Conservation (phyloP, 345 rosid species). For the Aquilaria malaccensis region DNA sequence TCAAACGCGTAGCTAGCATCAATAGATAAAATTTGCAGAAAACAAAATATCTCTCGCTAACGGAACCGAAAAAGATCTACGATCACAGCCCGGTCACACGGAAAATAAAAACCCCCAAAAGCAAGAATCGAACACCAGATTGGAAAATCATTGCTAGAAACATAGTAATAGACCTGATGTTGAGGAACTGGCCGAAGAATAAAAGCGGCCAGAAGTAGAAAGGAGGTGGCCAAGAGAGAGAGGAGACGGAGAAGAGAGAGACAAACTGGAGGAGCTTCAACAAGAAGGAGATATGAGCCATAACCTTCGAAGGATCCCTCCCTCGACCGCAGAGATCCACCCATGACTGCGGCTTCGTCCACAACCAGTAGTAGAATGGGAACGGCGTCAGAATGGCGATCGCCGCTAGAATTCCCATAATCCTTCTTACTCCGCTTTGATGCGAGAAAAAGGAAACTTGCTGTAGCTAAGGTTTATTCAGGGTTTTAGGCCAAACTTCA, state of each 20-base stretch:
- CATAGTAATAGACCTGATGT: conserved; percentile 50
- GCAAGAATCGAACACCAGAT: neutral
- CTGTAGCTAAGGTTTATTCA: no score
- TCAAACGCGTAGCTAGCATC: neutral
- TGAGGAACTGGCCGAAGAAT: conserved; percentile 85
- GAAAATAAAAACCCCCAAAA: neutral
- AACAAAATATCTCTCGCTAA: neutral
- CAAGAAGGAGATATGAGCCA: conserved; percentile 71
- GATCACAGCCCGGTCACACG: neutral
- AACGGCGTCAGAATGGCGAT: conserved; percentile 61
- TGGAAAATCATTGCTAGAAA: neutral
- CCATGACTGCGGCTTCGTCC: conserved; percentile 82
- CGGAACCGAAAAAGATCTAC: neutral
- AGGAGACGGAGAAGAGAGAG: conserved; percentile 62
- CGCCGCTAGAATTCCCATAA: conserved; percentile 67
- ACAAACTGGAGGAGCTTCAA: conserved; percentile 67
- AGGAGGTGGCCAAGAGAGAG: conserved; percentile 76
- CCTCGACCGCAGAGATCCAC: conserved; percentile 61
- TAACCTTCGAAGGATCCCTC: conserved; percentile 60
- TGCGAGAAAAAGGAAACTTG: neutral
- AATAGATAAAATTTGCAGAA: conserved; percentile 3
- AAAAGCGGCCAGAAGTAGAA: conserved; percentile 87
- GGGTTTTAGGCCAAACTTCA: no score
- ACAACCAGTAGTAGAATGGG: conserved; percentile 80
- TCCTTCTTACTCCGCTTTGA: neutral